Conservation (phyloP, 2,329 filamentous ascomycete species). For the Leptodontidium sp. region DNA sequence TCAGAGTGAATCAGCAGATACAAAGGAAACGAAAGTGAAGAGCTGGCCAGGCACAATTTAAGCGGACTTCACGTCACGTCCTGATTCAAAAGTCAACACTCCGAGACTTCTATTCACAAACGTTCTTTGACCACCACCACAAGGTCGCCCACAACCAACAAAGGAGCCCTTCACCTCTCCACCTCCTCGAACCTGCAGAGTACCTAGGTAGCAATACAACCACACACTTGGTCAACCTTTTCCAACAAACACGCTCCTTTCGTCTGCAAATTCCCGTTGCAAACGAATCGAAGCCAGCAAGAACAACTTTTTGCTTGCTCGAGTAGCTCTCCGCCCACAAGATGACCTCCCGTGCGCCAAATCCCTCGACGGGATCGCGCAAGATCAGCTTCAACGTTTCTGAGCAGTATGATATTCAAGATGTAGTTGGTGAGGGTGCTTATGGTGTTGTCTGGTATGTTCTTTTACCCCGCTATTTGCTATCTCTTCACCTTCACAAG, state of each 20-base stretch:
- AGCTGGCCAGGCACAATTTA: background rate
- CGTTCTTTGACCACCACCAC: background rate
- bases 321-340: constrained; percentile 4
- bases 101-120: background rate
- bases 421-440: constrained; percentile 97
- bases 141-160: constrained; percentile 6
- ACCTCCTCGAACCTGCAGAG: background rate
- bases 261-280: constrained; percentile 18
- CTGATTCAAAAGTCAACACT: constrained; percentile 8
- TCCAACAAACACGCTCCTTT: constrained; percentile 7
- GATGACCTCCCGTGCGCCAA: constrained; percentile 56
- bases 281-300: constrained; percentile 14
- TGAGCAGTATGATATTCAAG: constrained; percentile 99
- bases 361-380: constrained; percentile 66
- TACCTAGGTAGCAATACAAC: background rate
- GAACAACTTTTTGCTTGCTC: constrained; percentile 7
- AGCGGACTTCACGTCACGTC: background rate
- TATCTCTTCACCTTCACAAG: background rate
- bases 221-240: background rate
- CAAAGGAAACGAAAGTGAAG: background rate
- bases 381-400: constrained; percentile 99
- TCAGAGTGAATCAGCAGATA: constrained; percentile 14
- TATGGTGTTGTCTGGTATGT: constrained; percentile 98
- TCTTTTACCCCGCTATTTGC: constrained; percentile 21
- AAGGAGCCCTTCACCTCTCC: constrained; percentile 18